Conservation (phyloP, 164 flowering plant species). For the Dillenia turbinata region DNA sequence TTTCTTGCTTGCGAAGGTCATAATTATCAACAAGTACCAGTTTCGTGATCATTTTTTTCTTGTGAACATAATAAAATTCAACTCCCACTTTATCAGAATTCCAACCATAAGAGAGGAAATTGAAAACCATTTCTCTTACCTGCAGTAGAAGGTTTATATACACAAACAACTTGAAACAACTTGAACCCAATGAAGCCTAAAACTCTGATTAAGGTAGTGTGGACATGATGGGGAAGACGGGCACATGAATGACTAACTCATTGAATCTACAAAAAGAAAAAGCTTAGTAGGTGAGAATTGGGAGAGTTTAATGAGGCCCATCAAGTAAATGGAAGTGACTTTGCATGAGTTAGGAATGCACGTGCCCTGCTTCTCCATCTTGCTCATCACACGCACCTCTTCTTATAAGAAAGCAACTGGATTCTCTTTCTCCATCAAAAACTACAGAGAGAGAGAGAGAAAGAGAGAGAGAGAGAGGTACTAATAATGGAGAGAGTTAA, state of each 20-base stretch:
- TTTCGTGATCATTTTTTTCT: too few species aligned
- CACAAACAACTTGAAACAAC: too few species aligned
- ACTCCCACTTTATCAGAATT: too few species aligned
- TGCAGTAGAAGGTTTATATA: too few species aligned
- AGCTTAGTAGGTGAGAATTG: not conserved
- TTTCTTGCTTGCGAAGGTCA: too few species aligned
- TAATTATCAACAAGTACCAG: too few species aligned
- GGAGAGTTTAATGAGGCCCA: not conserved
- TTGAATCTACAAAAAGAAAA: not conserved
- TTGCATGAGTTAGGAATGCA: constrained; percentile 67
- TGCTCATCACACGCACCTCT: constrained; percentile 48
- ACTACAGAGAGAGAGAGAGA: not conserved
- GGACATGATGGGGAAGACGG: constrained; percentile 85
- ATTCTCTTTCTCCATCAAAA: constrained; percentile 14
- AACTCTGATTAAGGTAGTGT: constrained; percentile 30
- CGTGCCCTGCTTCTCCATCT: constrained; percentile 99
- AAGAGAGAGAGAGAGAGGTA: constrained; percentile 8
- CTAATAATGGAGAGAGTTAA: not conserved
- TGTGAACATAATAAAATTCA: too few species aligned
- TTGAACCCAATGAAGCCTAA: too few species aligned
- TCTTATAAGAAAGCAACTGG: too few species aligned
- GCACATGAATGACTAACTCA: constrained; percentile 80
- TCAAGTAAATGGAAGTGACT: not conserved
- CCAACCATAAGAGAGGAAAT: too few species aligned
- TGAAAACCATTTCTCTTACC: too few species aligned